Conservation (phyloP, 768 basidiomycete genomes). For the Paxillus rubicundulus region DNA sequence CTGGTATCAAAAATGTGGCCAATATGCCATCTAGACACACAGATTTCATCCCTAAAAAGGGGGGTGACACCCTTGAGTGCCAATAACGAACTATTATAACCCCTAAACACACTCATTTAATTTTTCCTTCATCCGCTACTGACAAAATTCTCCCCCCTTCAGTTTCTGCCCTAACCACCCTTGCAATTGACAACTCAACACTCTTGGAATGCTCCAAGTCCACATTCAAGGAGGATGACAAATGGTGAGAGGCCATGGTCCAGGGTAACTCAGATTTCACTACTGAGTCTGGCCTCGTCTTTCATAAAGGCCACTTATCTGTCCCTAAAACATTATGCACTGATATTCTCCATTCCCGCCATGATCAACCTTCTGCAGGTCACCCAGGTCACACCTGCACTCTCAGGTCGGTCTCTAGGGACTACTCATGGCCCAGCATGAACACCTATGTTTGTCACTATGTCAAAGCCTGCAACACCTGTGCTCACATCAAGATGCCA, state of each 20-base stretch:
- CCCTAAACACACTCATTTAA: conserved; percentile 6
- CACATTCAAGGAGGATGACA: conserved; percentile 5
- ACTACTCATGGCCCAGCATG: conserved; percentile 40
- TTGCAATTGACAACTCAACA: conserved; percentile 18
- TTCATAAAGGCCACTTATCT: conserved; percentile 21
- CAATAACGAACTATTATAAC: conserved; percentile 13
- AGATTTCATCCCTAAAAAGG: conserved; percentile 3
- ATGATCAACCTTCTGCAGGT: conserved; percentile 38
- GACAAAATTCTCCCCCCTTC: background rate
- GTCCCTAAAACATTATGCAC: conserved; percentile 32
- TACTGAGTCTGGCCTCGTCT: background rate
- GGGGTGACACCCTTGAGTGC: conserved; percentile 13
- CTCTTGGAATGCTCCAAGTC: conserved; percentile 17
- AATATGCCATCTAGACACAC: conserved; percentile 6
- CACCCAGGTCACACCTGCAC: conserved; percentile 41
- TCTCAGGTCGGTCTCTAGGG: conserved; percentile 24
- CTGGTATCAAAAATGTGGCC: conserved; percentile 10
- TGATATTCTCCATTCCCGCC: conserved; percentile 31
- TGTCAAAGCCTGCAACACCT: background rate
- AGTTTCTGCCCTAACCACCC: conserved; percentile 16
- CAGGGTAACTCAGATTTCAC: conserved; percentile 12
- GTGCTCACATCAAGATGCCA: background rate
- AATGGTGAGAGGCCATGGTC: conserved; percentile 18
- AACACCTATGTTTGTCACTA: background rate
- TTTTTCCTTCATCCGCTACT: conserved; percentile 2